Conservation (phyloP, 208 protist species). For the Angomonas deanei region DNA sequence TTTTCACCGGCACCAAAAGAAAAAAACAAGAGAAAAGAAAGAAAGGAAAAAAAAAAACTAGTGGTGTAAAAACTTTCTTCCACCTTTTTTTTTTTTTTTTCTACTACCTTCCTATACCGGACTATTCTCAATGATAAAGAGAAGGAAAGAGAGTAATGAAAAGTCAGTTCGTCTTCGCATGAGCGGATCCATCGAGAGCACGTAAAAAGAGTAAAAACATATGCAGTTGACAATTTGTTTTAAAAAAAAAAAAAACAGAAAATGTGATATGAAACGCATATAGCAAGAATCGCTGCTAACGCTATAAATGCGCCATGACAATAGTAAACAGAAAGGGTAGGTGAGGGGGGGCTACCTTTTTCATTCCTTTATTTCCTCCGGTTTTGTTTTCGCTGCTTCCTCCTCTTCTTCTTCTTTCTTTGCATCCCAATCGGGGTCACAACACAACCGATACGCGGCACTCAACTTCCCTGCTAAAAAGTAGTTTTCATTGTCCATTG, state of each 20-base stretch:
- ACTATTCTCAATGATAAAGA: neutral
- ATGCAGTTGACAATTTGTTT: neutral
- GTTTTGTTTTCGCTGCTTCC: neutral
- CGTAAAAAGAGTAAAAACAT: neutral
- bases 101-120: neutral
- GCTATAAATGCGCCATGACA: too few relatives aligned
- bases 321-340: too few relatives aligned
- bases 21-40: constrained; percentile 13
- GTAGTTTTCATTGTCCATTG: constrained; percentile 42
- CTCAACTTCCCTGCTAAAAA: constrained; percentile 81
- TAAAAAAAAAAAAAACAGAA: constrained; percentile 4
- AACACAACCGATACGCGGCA: constrained; percentile 67
- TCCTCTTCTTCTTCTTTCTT: neutral
- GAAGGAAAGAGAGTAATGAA: neutral
- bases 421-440: constrained; percentile 61
- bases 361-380: neutral
- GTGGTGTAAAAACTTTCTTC: neutral
- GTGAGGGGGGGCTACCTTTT: neutral
- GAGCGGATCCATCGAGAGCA: too few relatives aligned
- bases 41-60: constrained; percentile 8
- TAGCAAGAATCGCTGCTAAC: too few relatives aligned
- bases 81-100: constrained; percentile 8
- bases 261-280: too few relatives aligned
- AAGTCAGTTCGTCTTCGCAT: too few relatives aligned
- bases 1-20: neutral